Percentiles rank a stretch among this genome's conserved stretches.
phyloP scores from a whole-genome alignment of 78 protist species.

The Dictyostelium brefeldianum region DNA sequence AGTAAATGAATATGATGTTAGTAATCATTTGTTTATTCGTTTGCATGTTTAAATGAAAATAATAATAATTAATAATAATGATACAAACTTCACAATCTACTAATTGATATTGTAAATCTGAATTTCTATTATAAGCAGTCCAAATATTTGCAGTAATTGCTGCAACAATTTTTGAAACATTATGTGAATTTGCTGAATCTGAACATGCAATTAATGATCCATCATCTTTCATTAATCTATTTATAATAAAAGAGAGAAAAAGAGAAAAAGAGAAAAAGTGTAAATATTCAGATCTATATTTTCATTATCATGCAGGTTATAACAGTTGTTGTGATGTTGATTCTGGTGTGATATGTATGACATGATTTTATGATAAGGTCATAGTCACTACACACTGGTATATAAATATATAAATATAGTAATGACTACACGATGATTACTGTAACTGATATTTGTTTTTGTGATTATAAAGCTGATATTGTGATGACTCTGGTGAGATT shows the following conservation, averaged over 20 bases:
- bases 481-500: too few relatives aligned
- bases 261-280: not conserved
- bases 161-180: constrained; percentile 61
- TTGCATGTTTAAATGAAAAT: not conserved
- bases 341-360: too few relatives aligned
- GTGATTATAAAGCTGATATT: too few relatives aligned
- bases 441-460: too few relatives aligned
- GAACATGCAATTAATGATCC: constrained; percentile 79
- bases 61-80: not conserved
- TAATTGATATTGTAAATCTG: constrained; percentile 59
- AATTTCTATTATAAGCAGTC: constrained; percentile 46
- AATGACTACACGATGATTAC: too few relatives aligned
- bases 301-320: not conserved
- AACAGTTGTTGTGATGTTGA: not conserved
- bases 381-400: too few relatives aligned
- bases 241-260: not conserved
- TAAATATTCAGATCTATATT: not conserved
- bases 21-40: too few relatives aligned
- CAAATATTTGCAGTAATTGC: constrained; percentile 68
- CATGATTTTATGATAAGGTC: too few relatives aligned
- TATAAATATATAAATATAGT: too few relatives aligned
- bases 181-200: constrained; percentile 33
- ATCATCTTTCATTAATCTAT: constrained; percentile 79
- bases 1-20: not conserved
- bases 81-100: constrained; percentile 59